Base-by-base conservation (phyloP, 1,284 basidiomycete species). In the Puccinia triticina region DNA sequence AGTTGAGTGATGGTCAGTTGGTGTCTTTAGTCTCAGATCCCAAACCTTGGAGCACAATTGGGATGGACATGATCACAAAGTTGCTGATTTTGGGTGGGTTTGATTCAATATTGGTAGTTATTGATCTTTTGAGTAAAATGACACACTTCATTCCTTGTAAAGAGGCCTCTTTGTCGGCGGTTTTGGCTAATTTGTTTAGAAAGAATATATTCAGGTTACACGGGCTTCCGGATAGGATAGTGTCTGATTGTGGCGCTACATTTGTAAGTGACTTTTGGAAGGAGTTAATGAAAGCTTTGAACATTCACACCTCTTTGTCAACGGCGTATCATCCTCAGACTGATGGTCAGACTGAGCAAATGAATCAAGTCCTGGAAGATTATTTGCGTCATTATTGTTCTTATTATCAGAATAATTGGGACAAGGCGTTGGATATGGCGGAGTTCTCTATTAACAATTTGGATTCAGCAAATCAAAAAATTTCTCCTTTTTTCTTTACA, bases 341-440 rank as follows among this genome's bases (percentile, higher is more conserved):
- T n/a, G n/a, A n/a, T n/a, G n/a, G 43, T 8, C 77, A 80, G 40
- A 69, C 55, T 2, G 77, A 80, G 37, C 3, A 32, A 14, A 40
- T 72, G n/a, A 72, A 80, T 32, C 43, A 48, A 37, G 37, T 59
- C 1, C 23, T 80, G 37, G 77, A 80, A 55, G 77, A 72, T n/a
- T 72, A 80, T 40, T 40, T 72, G 2, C 40, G 34, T 40, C 72
- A 74, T 43, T 77, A 64, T 26, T 21, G 16, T 43, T 61, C 55
- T 48, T 66, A 77, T 32, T 29, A 66, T 26, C 75, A 66, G 59
- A 26, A 77, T 48, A 43, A 77, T 29, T 77, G 75, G 75, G 40
- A 32, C 46, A 8, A 8, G 14, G n/a, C n/a, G n/a, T n/a, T n/a
- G n/a, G n/a, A n/a, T n/a, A n/a, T n/a, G n/a, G n/a, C n/a, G n/a